Percentiles rank a stretch among this genome's conserved stretches.
phyloP scores from a whole-genome alignment of 371 early-diverging fungal genomes.

The Cokeromyces recurvatus region DNA sequence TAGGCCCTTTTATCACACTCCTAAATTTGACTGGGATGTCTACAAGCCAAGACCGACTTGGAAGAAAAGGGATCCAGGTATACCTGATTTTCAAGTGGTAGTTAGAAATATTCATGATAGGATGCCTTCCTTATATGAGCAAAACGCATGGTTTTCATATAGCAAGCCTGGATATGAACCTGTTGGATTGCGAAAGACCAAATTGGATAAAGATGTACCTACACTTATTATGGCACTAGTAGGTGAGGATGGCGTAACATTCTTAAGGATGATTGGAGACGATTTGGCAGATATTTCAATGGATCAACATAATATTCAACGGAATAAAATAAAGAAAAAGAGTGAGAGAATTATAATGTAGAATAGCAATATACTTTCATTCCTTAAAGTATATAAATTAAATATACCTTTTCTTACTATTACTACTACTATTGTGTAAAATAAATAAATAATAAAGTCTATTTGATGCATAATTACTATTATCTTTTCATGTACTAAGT shows the following conservation, averaged over 20 bases:
- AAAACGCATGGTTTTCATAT: conserved; percentile 8
- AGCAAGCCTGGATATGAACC: conserved; percentile 1
- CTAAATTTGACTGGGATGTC: conserved; percentile 42
- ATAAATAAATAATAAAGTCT: too few species aligned
- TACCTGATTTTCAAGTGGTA: conserved; percentile 44
- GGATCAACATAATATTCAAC: too few species aligned
- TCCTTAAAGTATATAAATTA: too few species aligned
- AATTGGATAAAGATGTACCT: background rate
- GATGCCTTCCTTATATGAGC: conserved; percentile 11
- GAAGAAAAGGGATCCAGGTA: conserved; percentile 49
- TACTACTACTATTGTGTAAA: too few species aligned
- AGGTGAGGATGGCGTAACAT: conserved; percentile 30
- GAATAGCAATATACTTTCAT: too few species aligned
- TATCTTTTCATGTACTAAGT: too few species aligned
- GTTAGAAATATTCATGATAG: conserved; percentile 13
- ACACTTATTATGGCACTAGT: conserved; percentile 30
- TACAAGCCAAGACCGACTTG: conserved; percentile 49
- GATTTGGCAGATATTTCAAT: conserved; percentile 18
- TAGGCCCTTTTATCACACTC: conserved; percentile 6
- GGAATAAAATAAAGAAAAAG: too few species aligned
- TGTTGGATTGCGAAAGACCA: background rate
- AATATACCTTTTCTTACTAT: too few species aligned
- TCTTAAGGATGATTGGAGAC: conserved; percentile 18
- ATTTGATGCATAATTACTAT: too few species aligned
- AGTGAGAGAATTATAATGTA: too few species aligned